A percentile compares a stretch with the other conserved stretches of the same genome.
Evolutionary conservation across 176 grass and related monocot genomes (phyloP).

Genomic region (Rhynchospora tenuis): DNA sequence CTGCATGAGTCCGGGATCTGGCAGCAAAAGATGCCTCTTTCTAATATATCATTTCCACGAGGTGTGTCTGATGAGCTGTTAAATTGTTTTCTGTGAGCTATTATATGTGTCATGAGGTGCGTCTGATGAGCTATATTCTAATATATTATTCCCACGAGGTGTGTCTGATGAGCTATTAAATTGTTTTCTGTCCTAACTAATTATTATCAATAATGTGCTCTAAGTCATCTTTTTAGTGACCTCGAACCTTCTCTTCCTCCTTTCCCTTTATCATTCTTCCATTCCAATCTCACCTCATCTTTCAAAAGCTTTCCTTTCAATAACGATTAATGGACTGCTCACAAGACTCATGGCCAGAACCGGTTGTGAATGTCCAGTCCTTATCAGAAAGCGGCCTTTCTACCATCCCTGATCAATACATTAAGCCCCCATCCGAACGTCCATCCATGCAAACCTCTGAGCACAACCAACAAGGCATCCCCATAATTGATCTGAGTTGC

Average conservation of each 20-base stretch:
- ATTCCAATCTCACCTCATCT: neutral
- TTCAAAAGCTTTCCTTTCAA: slow-evolving; percentile 21
- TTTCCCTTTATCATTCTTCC: neutral
- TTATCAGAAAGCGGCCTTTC: slow-evolving; percentile 60
- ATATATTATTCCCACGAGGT: no score
- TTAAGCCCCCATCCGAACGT: slow-evolving; percentile 62
- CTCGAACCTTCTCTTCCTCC: neutral
- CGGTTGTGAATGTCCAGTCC: slow-evolving; percentile 65
- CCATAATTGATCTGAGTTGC: slow-evolving; percentile 52
- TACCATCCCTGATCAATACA: slow-evolving; percentile 55
- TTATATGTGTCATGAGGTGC: no score
- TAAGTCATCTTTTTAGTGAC: slow-evolving; percentile 6
- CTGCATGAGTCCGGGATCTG: no score
- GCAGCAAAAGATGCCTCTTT: no score
- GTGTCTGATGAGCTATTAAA: no score
- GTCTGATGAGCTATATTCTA: no score
- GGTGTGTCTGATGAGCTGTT: no score
- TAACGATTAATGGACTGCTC: slow-evolving; percentile 26
- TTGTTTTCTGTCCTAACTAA: no score
- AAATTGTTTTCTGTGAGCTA: no score
- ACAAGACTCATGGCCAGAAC: slow-evolving; percentile 71
- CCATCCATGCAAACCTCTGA: neutral
- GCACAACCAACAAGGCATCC: slow-evolving; percentile 33
- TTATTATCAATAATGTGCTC: no score
- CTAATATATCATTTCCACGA: no score